Evolutionary conservation across 768 basidiomycete genomes (phyloP).

Genomic region (Daedaleopsis sinensis): DNA sequence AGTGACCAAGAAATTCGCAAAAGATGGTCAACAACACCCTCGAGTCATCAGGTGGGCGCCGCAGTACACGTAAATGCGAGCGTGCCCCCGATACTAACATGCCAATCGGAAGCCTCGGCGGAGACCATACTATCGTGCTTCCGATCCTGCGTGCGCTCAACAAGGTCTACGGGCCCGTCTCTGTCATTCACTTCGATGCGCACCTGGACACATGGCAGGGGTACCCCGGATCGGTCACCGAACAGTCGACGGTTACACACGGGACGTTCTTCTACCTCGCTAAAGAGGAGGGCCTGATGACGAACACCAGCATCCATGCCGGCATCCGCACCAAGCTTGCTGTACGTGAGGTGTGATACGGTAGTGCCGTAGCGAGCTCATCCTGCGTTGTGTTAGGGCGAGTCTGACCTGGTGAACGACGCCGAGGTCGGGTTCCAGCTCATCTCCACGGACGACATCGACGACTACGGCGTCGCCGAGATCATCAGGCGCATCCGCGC

Average conservation of each 20-base stretch:
- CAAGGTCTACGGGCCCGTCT: slow-evolving; percentile 79
- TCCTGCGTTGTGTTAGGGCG: slow-evolving; percentile 43
- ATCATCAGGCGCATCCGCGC: slow-evolving; percentile 72
- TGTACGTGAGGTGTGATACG: slow-evolving; percentile 17
- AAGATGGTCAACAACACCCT: slow-evolving; percentile 69
- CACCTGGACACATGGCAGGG: slow-evolving; percentile 69
- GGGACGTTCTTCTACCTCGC: slow-evolving; percentile 88
- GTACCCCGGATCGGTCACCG: slow-evolving; percentile 45
- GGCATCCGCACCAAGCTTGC: slow-evolving; percentile 80
- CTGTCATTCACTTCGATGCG: slow-evolving; percentile 84
- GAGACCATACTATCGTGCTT: slow-evolving; percentile 88
- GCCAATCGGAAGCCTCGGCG: slow-evolving; percentile 49
- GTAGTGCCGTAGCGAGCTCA: no score
- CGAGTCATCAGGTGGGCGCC: slow-evolving; percentile 60
- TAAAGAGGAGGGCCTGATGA: slow-evolving; percentile 74
- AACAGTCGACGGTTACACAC: slow-evolving; percentile 74
- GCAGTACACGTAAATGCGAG: neutral
- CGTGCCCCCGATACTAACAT: neutral
- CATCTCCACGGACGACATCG: slow-evolving; percentile 81
- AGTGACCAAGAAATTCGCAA: slow-evolving; percentile 42
- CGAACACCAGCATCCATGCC: slow-evolving; percentile 77
- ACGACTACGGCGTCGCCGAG: slow-evolving; percentile 71
- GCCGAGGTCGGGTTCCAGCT: slow-evolving; percentile 75
- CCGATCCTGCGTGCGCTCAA: slow-evolving; percentile 82
- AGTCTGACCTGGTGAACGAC: slow-evolving; percentile 69